Conservation (phyloP, 768 basidiomycete species). For the Kwoniella newhampshirensis region DNA sequence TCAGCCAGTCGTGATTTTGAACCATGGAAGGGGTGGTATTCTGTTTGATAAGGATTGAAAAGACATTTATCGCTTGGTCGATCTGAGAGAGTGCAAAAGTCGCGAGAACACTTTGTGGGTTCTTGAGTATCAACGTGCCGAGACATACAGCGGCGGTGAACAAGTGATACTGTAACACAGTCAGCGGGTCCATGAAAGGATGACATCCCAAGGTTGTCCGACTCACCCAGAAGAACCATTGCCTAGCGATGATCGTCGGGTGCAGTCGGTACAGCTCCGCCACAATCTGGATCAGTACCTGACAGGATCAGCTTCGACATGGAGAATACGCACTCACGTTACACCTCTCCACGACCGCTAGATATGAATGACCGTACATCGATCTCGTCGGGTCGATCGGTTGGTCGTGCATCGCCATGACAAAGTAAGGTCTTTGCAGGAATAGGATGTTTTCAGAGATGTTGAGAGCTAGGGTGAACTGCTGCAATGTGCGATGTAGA, state of each 20-base stretch:
- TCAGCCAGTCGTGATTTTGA: constrained; percentile 32
- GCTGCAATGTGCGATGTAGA: constrained; percentile 24
- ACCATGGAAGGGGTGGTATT: constrained; percentile 15
- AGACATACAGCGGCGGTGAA: constrained; percentile 40
- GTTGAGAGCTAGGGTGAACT: constrained; percentile 25
- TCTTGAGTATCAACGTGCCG: constrained; percentile 26
- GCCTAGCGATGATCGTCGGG: constrained; percentile 20
- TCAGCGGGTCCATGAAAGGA: background rate
- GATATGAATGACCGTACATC: constrained; percentile 20
- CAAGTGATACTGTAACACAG: constrained; percentile 26
- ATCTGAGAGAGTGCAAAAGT: constrained; percentile 23
- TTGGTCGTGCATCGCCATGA: constrained; percentile 25
- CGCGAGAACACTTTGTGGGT: constrained; percentile 23
- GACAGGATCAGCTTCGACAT: background rate
- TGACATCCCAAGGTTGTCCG: background rate
- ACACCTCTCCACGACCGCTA: constrained; percentile 29
- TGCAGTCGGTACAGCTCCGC: constrained; percentile 17
- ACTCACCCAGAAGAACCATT: constrained; percentile 36
- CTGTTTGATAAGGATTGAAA: constrained; percentile 19
- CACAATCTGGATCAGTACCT: constrained; percentile 30
- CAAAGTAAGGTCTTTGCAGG: constrained; percentile 33
- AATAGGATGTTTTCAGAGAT: constrained; percentile 28
- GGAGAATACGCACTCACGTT: constrained; percentile 20
- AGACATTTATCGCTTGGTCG: constrained; percentile 23
- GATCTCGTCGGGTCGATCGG: constrained; percentile 24